Percentiles rank a stretch among this genome's conserved stretches.
Evolutionary conservation across 148 eudicot genomes (phyloP).

Genomic region (Persicaria tinctoria): DNA sequence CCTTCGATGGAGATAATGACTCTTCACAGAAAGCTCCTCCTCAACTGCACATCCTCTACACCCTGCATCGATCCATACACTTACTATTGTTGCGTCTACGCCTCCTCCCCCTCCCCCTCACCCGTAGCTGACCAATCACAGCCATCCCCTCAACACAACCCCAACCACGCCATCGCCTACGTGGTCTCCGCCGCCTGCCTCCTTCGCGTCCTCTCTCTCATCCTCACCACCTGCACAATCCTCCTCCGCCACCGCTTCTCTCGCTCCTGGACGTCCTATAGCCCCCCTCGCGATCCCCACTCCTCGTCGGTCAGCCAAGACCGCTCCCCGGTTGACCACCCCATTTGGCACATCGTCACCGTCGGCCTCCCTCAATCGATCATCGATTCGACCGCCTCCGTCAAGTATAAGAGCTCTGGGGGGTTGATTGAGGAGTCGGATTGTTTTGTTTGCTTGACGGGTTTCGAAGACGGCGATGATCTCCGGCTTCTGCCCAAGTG

Average conservation of each 20-base stretch:
- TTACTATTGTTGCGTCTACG: too few relatives aligned
- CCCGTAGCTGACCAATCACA: too few relatives aligned
- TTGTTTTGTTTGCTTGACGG: conserved; percentile 53
- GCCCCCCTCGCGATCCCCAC: neutral
- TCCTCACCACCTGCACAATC: conserved; percentile 28
- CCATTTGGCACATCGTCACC: conserved; percentile 48
- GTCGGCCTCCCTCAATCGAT: conserved; percentile 44
- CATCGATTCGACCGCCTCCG: conserved; percentile 45
- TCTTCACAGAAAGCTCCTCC: too few relatives aligned
- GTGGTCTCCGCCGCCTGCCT: neutral
- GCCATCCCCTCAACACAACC: too few relatives aligned
- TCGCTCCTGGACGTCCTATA: conserved; percentile 11
- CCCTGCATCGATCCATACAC: too few relatives aligned
- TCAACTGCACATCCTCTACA: too few relatives aligned
- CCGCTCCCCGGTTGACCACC: conserved; percentile 25
- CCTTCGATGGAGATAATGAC: too few relatives aligned
- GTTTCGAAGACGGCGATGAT: conserved; percentile 49
- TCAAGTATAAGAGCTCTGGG: conserved; percentile 36
- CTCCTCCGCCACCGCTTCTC: conserved; percentile 18
- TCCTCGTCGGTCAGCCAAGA: neutral
- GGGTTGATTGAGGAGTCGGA: conserved; percentile 32
- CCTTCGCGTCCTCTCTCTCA: conserved; percentile 32
- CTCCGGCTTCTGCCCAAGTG: conserved; percentile 64
- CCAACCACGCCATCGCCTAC: too few relatives aligned
- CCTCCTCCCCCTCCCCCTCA: too few relatives aligned